A percentile compares a stretch with the other conserved stretches of the same genome.
phyloP scores from a whole-genome alignment of 805 yeast species.

The Barnettozyma californica region DNA sequence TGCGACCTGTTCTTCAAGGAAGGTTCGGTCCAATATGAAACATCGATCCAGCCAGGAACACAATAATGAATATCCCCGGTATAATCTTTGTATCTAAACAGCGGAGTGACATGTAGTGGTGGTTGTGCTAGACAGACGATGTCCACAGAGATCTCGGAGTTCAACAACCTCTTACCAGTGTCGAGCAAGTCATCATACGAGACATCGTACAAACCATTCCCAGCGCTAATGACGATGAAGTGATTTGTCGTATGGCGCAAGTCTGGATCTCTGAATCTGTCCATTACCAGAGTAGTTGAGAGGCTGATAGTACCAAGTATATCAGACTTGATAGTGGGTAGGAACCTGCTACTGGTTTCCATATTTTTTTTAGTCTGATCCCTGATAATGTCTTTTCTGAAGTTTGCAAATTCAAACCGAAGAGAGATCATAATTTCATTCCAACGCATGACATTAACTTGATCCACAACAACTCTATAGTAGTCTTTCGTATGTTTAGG shows the following conservation, averaged over 20 bases:
- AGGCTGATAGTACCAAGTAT: conserved; percentile 81
- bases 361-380: conserved; percentile 37
- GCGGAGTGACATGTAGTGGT: conserved; percentile 88
- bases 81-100: conserved; percentile 64
- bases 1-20: conserved; percentile 36
- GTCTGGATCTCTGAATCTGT: conserved; percentile 80
- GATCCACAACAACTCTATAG: conserved; percentile 92
- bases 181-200: conserved; percentile 70
- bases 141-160: conserved; percentile 83
- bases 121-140: conserved; percentile 84
- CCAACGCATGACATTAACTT: conserved; percentile 86
- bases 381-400: conserved; percentile 63
- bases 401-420: conserved; percentile 77
- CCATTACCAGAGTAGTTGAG: conserved; percentile 71
- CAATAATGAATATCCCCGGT: conserved; percentile 55
- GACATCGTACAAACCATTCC: conserved; percentile 90
- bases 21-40: conserved; percentile 76
- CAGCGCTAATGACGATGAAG: conserved; percentile 82
- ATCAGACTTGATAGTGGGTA: conserved; percentile 89
- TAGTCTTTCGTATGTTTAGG: conserved; percentile 68
- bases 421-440: conserved; percentile 84
- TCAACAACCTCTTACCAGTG: conserved; percentile 69
- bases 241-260: conserved; percentile 89
- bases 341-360: conserved; percentile 39
- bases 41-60: conserved; percentile 93